phyloP scores from a whole-genome alignment of 1,284 basidiomycete genomes.

The Ustanciosporium gigantosporum region DNA sequence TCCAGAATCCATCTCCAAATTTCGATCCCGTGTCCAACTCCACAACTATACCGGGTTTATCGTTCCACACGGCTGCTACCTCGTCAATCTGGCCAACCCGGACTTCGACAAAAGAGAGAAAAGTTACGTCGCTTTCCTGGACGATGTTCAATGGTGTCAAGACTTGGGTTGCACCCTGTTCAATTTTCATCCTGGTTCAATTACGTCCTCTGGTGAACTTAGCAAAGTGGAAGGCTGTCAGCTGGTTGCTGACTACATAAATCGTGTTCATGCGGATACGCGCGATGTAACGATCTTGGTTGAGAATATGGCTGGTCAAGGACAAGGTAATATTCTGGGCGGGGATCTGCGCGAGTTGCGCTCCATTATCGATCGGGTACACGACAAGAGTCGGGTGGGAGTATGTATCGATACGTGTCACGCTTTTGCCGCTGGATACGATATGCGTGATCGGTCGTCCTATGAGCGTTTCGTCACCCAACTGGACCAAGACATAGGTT shows the following conservation, averaged over 20 bases:
- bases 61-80: slow-evolving; percentile 80
- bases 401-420: slow-evolving; percentile 90
- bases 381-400: slow-evolving; percentile 75
- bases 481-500: slow-evolving; percentile 73
- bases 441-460: slow-evolving; percentile 69
- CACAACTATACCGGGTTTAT: slow-evolving; percentile 63
- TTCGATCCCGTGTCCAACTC: slow-evolving; percentile 9
- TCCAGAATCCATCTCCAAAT: slow-evolving; percentile 63
- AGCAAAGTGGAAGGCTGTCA: slow-evolving; percentile 70
- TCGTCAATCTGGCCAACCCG: slow-evolving; percentile 82
- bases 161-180: slow-evolving; percentile 74
- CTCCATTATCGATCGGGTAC: slow-evolving; percentile 71
- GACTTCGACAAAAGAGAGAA: slow-evolving; percentile 77
- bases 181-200: slow-evolving; percentile 75
- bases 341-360: slow-evolving; percentile 72
- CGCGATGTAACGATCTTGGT: slow-evolving; percentile 71
- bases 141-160: slow-evolving; percentile 80
- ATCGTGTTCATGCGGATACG: slow-evolving; percentile 75
- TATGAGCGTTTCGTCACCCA: slow-evolving; percentile 64
- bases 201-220: slow-evolving; percentile 61
- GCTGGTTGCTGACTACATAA: slow-evolving; percentile 75
- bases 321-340: slow-evolving; percentile 76
- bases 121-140: slow-evolving; percentile 78
- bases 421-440: slow-evolving; percentile 80
- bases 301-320: slow-evolving; percentile 78